Conservation (phyloP, 1,284 basidiomycete genomes). For the Irpex sp. region DNA sequence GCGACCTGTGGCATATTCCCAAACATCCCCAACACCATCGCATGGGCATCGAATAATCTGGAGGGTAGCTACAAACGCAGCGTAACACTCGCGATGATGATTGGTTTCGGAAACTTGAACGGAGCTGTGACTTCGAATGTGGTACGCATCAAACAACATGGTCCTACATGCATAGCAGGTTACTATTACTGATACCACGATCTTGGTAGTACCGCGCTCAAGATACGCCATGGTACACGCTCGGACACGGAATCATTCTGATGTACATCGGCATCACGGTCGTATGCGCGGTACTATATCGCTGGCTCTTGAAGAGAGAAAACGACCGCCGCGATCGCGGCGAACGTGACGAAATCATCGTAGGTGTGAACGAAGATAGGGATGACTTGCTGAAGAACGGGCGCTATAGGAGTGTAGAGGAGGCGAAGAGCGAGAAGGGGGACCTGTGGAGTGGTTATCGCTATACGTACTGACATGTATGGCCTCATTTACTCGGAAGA, state of each 20-base stretch:
- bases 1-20: conserved; percentile 76
- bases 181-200: not conserved
- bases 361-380: conserved; percentile 26
- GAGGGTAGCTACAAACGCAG: conserved; percentile 52
- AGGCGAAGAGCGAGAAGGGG: conserved; percentile 36
- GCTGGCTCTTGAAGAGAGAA: conserved; percentile 34
- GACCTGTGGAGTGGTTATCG: conserved; percentile 37
- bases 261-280: conserved; percentile 46
- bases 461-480: conserved; percentile 25
- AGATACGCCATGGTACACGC: conserved; percentile 41
- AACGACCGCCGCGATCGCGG: conserved; percentile 42
- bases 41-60: conserved; percentile 73
- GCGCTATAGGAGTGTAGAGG: conserved; percentile 20
- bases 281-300: conserved; percentile 36
- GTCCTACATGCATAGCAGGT: not conserved
- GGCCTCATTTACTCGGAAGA: too few species aligned
- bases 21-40: conserved; percentile 65
- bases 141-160: conserved; percentile 23
- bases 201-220: conserved; percentile 17
- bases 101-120: conserved; percentile 41
- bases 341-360: conserved; percentile 44
- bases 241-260: conserved; percentile 49
- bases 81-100: conserved; percentile 40
- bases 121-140: conserved; percentile 47
- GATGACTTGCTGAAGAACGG: conserved; percentile 26